Percentiles rank a stretch among this genome's conserved stretches.
Conservation (phyloP, 2,329 filamentous ascomycete species). For the Fusarium sp. region DNA sequence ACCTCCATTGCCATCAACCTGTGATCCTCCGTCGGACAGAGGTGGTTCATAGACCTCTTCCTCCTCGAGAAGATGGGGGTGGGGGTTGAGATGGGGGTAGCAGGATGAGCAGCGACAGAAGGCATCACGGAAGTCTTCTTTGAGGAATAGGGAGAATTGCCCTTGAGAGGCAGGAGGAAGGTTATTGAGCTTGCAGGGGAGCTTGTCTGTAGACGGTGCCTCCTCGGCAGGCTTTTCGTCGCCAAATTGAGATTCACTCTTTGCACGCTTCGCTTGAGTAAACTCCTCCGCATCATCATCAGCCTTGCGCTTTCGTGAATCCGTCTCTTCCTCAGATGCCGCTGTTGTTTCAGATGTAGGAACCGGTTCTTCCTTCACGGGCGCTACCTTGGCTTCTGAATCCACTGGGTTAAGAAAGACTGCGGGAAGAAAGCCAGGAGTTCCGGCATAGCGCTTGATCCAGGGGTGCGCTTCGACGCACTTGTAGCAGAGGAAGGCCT, state of each 20-base stretch:
- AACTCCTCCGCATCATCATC: conserved; percentile 60
- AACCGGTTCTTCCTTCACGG: background rate
- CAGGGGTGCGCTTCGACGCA: conserved; percentile 89
- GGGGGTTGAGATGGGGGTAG: conserved; percentile 75
- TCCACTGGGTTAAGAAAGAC: conserved; percentile 62
- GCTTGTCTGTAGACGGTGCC: conserved; percentile 22
- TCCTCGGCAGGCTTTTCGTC: conserved; percentile 16
- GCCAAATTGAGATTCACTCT: conserved; percentile 52
- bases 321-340: background rate
- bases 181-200: conserved; percentile 68
- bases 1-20: conserved; percentile 55
- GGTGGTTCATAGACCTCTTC: conserved; percentile 96
- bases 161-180: conserved; percentile 67
- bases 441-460: conserved; percentile 88
- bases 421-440: conserved; percentile 80
- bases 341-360: conserved; percentile 8
- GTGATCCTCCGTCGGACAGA: conserved; percentile 73
- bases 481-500: conserved; percentile 92
- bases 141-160: conserved; percentile 84
- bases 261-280: conserved; percentile 62
- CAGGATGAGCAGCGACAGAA: conserved; percentile 87
- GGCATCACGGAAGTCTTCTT: conserved; percentile 79
- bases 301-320: conserved; percentile 74
- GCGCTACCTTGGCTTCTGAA: background rate
- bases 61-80: conserved; percentile 89